These are phyloP conservation scores for Amanita fuliginea DNA, from an alignment of 768 basidiomycete species.

Conservation along the genomic window DNA sequence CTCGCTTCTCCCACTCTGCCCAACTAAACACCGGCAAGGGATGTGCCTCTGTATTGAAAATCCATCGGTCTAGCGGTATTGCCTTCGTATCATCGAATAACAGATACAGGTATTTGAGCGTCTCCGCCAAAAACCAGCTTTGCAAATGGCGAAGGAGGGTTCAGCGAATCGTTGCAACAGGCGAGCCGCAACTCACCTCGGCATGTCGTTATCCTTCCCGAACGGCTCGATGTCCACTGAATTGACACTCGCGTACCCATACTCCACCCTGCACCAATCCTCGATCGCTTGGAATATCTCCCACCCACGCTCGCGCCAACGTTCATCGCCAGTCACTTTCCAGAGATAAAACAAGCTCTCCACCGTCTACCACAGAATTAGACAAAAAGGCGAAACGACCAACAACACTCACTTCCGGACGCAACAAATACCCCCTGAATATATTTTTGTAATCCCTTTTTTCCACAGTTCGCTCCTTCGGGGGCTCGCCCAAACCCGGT, in stretches of 20 bases:
- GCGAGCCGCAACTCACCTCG: constrained; percentile 36
- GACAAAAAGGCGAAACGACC: no score
- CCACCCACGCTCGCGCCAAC: constrained; percentile 69
- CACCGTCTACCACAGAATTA: constrained; percentile 35
- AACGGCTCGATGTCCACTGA: constrained; percentile 30
- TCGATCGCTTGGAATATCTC: constrained; percentile 55
- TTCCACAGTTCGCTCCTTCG: constrained; percentile 5
- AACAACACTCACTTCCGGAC: constrained; percentile 56
- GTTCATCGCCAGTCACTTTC: constrained; percentile 50
- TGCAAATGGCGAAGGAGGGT: background rate
- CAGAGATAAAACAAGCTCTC: constrained; percentile 65
- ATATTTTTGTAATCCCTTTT: constrained; percentile 40
- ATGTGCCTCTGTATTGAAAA: constrained; percentile 64
- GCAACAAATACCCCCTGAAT: constrained; percentile 36
- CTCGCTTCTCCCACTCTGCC: constrained; percentile 37
- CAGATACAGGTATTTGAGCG: constrained; percentile 58
- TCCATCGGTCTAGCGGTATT: constrained; percentile 33
- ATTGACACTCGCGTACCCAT: constrained; percentile 47
- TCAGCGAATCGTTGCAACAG: background rate
- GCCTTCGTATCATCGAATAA: constrained; percentile 46
- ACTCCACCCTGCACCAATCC: constrained; percentile 37
- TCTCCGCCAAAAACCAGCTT: constrained; percentile 35
- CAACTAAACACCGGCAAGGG: constrained; percentile 60
- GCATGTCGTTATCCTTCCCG: constrained; percentile 47
- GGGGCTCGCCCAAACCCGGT: constrained; percentile 34